These are phyloP conservation scores for Rhodocollybia butyracea DNA, from an alignment of 768 basidiomycete genomes.

Conservation along the genomic window DNA sequence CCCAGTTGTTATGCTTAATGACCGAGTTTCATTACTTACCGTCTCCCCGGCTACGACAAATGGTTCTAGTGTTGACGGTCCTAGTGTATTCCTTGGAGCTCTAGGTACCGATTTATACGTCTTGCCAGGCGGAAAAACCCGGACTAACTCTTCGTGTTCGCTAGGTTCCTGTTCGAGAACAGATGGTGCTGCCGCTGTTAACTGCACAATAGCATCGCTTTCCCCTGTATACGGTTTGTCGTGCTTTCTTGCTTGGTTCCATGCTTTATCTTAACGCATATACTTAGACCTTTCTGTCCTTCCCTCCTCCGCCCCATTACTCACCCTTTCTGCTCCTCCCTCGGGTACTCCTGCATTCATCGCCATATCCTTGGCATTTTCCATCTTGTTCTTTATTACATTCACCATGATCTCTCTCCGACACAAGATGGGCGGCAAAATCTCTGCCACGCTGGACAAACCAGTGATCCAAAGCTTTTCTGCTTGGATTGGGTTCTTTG, in stretches of 20 bases:
- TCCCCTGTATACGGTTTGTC: slow-evolving; percentile 58
- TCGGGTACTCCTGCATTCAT: slow-evolving; percentile 62
- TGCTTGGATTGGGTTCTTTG: slow-evolving; percentile 74
- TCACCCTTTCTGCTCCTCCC: slow-evolving; percentile 58
- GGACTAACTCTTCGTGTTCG: neutral
- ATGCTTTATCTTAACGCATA: neutral
- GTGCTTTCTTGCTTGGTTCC: slow-evolving; percentile 15
- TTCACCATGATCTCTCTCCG: slow-evolving; percentile 68
- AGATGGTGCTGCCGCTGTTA: slow-evolving; percentile 44
- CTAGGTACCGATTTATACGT: slow-evolving; percentile 45
- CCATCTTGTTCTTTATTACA: slow-evolving; percentile 59
- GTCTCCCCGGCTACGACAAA: slow-evolving; percentile 53
- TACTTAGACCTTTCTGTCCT: slow-evolving; percentile 61
- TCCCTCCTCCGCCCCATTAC: slow-evolving; percentile 50
- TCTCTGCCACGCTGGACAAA: slow-evolving; percentile 47
- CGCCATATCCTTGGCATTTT: slow-evolving; percentile 54
- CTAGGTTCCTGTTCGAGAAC: slow-evolving; percentile 67
- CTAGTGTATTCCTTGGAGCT: slow-evolving; percentile 62
- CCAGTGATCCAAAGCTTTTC: slow-evolving; percentile 55
- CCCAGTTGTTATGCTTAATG: slow-evolving; percentile 56
- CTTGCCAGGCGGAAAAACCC: no score
- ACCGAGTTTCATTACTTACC: slow-evolving; percentile 60
- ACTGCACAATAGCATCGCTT: slow-evolving; percentile 53
- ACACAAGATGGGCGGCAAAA: slow-evolving; percentile 54
- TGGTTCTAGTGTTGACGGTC: slow-evolving; percentile 50